Evolutionary conservation across 2,329 filamentous ascomycete genomes (phyloP), one percentile per base, ranked within the genome.

Genomic region (Berkeleyomyces rouxiae): DNA sequence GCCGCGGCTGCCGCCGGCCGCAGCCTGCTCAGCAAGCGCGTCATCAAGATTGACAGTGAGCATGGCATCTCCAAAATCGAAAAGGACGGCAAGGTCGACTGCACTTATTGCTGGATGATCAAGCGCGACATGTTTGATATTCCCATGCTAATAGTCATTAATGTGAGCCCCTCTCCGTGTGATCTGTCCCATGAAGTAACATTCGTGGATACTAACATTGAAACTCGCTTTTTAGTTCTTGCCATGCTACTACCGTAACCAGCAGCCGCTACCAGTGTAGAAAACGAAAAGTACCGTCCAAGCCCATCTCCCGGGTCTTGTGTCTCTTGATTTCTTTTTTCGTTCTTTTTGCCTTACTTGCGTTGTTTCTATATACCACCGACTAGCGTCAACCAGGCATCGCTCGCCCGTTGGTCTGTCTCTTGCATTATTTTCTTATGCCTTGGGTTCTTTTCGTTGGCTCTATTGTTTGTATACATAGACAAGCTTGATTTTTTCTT

Each of bases 61-160:
- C 81, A 87, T 66, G 90, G 88, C 7, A 92, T 95, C 73, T 87
- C 87, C 62, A 83, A 84, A 70, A 80, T 96, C 11, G 89, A 88
- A 70, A 87, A 84, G 71, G 90, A 95, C 70, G 92, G 91, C 61
- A 91, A 93, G 74, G 87, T 97, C 63, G 88, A 95, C 71, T 96
- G 91, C 76, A 90, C 88, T 69, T 96, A 95, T 75, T 95, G 89
- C 76, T 97, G 92, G 91, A 92, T 89, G 66, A 91, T 97, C 66
- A 96, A 96, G 76, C 81, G 92, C 66, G 93, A 99, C 73, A 89
- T 93, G 47, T 97, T 97, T 76, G 92, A 97, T 75, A 96, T 97
- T 73, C 93, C 93, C 31, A 96, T 96, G 90, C 79, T 97, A 76
- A 95, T 97, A 73, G 88, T 96, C 70, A 92, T 97, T 78, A 96